phyloP scores from a whole-genome alignment of 2,329 filamentous ascomycete genomes.

The Claviceps maximensis region DNA sequence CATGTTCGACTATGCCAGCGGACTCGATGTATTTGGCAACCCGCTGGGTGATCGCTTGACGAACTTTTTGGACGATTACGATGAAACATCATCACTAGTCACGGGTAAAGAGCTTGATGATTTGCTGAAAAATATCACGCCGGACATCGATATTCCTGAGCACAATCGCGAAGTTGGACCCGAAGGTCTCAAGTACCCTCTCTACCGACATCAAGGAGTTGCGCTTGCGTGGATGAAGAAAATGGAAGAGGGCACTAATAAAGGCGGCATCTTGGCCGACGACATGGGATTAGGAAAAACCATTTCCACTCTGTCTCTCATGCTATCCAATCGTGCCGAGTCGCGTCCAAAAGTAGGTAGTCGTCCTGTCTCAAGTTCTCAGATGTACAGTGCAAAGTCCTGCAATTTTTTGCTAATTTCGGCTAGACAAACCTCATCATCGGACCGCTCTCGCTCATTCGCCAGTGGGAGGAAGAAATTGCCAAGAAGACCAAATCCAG shows the following conservation, averaged over 20 bases:
- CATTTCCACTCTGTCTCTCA: slow-evolving; percentile 67
- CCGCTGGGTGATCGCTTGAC: slow-evolving; percentile 20
- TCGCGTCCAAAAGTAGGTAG: slow-evolving; percentile 22
- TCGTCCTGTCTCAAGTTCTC: neutral
- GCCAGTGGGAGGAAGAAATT: slow-evolving; percentile 79
- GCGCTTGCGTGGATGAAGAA: slow-evolving; percentile 72
- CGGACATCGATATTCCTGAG: slow-evolving; percentile 51
- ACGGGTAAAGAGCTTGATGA: slow-evolving; percentile 53
- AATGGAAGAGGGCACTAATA: slow-evolving; percentile 65
- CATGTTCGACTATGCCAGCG: slow-evolving; percentile 22
- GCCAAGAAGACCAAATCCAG: slow-evolving; percentile 48
- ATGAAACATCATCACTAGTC: slow-evolving; percentile 22
- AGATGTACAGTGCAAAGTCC: slow-evolving; percentile 15
- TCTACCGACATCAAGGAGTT: slow-evolving; percentile 75
- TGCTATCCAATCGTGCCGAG: slow-evolving; percentile 52
- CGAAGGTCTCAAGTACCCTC: slow-evolving; percentile 47
- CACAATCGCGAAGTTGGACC: slow-evolving; percentile 57
- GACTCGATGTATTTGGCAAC: slow-evolving; percentile 23
- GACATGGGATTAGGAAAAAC: slow-evolving; percentile 93
- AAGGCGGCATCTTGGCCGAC: slow-evolving; percentile 82
- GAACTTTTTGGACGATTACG: slow-evolving; percentile 22
- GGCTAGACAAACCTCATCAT: slow-evolving; percentile 68
- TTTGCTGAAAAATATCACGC: slow-evolving; percentile 58
- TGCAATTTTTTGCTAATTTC: slow-evolving; percentile 16
- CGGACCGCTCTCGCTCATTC: slow-evolving; percentile 64